Evolutionary conservation across 768 basidiomycete genomes (phyloP), one percentile per base, ranked within the genome.

Genomic region (Russula sp.): DNA sequence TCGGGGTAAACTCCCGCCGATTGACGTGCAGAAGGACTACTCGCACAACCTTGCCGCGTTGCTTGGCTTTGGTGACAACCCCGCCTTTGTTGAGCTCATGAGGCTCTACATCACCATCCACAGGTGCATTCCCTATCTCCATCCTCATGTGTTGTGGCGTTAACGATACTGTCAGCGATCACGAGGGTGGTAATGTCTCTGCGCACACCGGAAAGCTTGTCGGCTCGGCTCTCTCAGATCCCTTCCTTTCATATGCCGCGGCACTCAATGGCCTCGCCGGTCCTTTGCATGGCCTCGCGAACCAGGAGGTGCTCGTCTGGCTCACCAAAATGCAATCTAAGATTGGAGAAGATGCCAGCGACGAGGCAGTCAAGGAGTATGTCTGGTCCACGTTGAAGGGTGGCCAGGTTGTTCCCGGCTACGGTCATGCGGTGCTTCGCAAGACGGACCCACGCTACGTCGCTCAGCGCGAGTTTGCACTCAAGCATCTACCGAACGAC

Each of bases 141-240:
- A 42, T 16, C 55, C 20, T 27, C 10, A 20, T n/a, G 49, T 57
- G 1, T 44, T 34, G 57, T 54, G 4, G 32, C 34, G 4, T 7
- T 49, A 10, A 40, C 14, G 45, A 56, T 55, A 62, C 13, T 49
- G 31, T 27, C 22, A 88, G 89, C 73, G 96, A 98, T 73, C 96
- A 98, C 77, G 96, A 98, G 77, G 96, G 96, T 74, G 96, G 96
- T 50, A 98, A 98, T 69, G 96, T 98, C 65, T 98, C 96, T 56
- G 94, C 93, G 2, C 93, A 95, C 79, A 89, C 93, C 22, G 91
- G 91, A 62, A 92, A 95, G 76, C 81, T 94, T 22, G 94, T 95
- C 67, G 93, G 92, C 59, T 94, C 94, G 59, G 95, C 96, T 57
- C 88, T 98, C 62, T 95, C 95, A 0, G 96, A 98, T 74, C 96